Evolutionary conservation across 2,329 filamentous ascomycete species (phyloP).

Genomic region (Venturia aucupariae): DNA sequence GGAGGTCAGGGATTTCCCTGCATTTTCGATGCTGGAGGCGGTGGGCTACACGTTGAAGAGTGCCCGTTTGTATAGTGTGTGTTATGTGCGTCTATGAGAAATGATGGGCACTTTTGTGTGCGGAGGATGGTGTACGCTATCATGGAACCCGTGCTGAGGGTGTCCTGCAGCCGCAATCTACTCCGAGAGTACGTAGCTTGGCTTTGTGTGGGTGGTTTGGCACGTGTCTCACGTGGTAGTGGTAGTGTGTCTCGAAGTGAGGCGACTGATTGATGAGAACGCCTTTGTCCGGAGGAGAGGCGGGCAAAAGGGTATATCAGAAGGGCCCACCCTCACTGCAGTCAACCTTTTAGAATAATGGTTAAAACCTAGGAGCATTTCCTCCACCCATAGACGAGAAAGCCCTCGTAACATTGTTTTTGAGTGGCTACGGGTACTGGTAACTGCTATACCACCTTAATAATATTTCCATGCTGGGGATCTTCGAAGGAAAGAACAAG

Average conservation of each 20-base stretch:
- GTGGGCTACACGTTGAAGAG: background rate
- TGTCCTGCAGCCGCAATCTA: background rate
- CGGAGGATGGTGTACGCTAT: background rate
- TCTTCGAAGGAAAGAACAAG: too few relatives aligned
- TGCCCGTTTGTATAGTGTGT: too few relatives aligned
- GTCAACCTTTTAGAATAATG: too few relatives aligned
- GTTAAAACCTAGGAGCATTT: too few relatives aligned
- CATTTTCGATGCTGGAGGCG: background rate
- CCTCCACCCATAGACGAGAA: too few relatives aligned
- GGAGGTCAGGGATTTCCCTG: constrained; percentile 7
- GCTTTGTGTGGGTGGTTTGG: background rate
- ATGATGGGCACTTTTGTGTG: background rate
- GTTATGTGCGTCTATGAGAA: background rate
- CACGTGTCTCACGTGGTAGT: background rate
- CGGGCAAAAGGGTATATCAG: too few relatives aligned
- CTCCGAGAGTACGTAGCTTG: constrained; percentile 9
- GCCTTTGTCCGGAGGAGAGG: background rate
- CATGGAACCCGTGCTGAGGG: too few relatives aligned
- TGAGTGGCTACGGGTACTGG: background rate
- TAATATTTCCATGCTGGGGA: background rate
- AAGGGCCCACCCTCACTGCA: too few relatives aligned
- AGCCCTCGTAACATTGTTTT: too few relatives aligned
- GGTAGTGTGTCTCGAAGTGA: background rate
- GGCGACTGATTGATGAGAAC: background rate
- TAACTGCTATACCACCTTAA: constrained; percentile 2